A percentile compares a stretch with the other conserved stretches of the same genome.
Conservation (phyloP, 352 stramenopile genomes). For the Halophytophthora polymorphica region DNA sequence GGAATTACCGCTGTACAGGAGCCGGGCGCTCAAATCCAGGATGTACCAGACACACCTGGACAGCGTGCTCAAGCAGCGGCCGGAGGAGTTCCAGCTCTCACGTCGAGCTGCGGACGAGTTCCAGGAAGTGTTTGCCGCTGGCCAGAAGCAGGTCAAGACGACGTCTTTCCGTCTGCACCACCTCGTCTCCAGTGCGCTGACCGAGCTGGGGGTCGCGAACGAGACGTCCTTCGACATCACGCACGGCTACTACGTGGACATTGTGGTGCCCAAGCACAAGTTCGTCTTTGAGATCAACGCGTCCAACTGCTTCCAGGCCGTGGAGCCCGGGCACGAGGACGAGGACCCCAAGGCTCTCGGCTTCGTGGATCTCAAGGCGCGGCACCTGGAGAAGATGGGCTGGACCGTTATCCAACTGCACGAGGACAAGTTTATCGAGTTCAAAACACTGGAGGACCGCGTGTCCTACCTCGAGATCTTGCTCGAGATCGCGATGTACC, state of each 20-base stretch:
- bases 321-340: slow-evolving; percentile 28
- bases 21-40: slow-evolving; percentile 38
- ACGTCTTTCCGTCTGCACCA: slow-evolving; percentile 58
- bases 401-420: slow-evolving; percentile 73
- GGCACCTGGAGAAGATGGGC: slow-evolving; percentile 54
- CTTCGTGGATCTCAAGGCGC: slow-evolving; percentile 63
- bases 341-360: slow-evolving; percentile 42
- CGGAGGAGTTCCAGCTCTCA: slow-evolving; percentile 32
- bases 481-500: slow-evolving; percentile 60
- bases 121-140: slow-evolving; percentile 37
- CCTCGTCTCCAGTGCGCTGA: slow-evolving; percentile 49
- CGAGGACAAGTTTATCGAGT: slow-evolving; percentile 47
- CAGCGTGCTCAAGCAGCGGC: slow-evolving; percentile 33
- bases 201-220: slow-evolving; percentile 49
- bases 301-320: slow-evolving; percentile 45
- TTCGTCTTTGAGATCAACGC: slow-evolving; percentile 71
- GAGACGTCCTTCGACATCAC: slow-evolving; percentile 25
- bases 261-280: slow-evolving; percentile 44
- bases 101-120: slow-evolving; percentile 29
- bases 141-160: slow-evolving; percentile 51
- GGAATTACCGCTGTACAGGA: slow-evolving; percentile 27
- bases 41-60: slow-evolving; percentile 71
- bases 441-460: slow-evolving; percentile 44
- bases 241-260: slow-evolving; percentile 52
- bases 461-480: slow-evolving; percentile 62